Percentiles rank a stretch among this genome's conserved stretches.
phyloP scores from a whole-genome alignment of 108 stramenopile genomes.

The Pseudonitzschia pungens region DNA sequence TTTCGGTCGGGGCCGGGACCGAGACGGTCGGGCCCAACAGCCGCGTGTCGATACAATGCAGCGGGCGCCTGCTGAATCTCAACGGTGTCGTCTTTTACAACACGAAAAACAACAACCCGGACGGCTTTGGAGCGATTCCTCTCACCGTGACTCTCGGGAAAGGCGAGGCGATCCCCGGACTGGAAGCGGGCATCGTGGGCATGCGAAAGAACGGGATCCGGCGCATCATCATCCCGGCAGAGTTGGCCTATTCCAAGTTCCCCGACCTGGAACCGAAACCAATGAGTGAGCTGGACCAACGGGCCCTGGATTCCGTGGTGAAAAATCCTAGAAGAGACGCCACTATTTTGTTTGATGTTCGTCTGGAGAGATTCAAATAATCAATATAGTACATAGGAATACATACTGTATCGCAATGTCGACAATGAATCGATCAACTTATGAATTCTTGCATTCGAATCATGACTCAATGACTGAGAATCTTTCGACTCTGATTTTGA shows the following conservation, averaged over 20 bases:
- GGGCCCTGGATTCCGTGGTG: constrained; percentile 66
- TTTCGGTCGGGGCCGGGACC: constrained; percentile 41
- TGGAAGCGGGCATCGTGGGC: constrained; percentile 58
- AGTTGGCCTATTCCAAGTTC: constrained; percentile 51
- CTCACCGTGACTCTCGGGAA: constrained; percentile 51
- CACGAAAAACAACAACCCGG: constrained; percentile 68
- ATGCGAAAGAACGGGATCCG: constrained; percentile 55
- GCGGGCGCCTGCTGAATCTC: constrained; percentile 62
- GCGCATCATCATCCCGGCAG: constrained; percentile 63
- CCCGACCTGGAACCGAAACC: constrained; percentile 59
- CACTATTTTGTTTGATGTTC: constrained; percentile 68
- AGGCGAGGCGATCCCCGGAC: constrained; percentile 55
- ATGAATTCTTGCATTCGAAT: too few relatives aligned
- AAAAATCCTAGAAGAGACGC: constrained; percentile 68
- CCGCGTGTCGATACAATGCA: constrained; percentile 49
- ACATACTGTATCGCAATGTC: too few relatives aligned
- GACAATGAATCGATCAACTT: too few relatives aligned
- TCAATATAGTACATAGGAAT: too few relatives aligned
- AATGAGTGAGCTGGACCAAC: constrained; percentile 52
- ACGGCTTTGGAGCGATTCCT: constrained; percentile 70
- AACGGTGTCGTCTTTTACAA: constrained; percentile 77
- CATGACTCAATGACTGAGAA: too few relatives aligned
- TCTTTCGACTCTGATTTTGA: too few relatives aligned
- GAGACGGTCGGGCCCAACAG: constrained; percentile 25
- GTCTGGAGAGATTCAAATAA: constrained; percentile 61